A percentile compares a stretch with the other conserved stretches of the same genome.
Evolutionary conservation across 2,329 filamentous ascomycete genomes (phyloP).

Genomic region (Orbilia brochopaga): DNA sequence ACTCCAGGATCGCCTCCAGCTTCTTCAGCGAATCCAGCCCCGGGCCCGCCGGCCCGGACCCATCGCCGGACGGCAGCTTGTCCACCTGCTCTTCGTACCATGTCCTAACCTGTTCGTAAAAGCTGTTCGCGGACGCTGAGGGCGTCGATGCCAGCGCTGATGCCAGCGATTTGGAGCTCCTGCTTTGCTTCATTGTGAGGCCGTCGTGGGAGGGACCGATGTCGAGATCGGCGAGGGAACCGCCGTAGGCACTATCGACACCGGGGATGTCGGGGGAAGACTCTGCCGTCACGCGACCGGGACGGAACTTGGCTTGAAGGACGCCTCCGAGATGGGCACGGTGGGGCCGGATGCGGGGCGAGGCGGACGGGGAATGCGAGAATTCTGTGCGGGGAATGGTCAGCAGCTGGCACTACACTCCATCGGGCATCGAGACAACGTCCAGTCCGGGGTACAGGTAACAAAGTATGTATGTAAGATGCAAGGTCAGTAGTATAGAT

Average conservation of each 20-base stretch:
- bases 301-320: constrained; percentile 38
- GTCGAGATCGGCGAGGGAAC: constrained; percentile 41
- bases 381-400: not conserved
- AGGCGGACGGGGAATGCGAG: constrained; percentile 3
- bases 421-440: not conserved
- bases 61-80: constrained; percentile 3
- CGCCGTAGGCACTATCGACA: constrained; percentile 36
- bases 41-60: not conserved
- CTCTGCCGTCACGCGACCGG: constrained; percentile 29
- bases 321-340: constrained; percentile 28
- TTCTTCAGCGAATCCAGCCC: constrained; percentile 29
- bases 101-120: constrained; percentile 37
- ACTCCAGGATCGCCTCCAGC: constrained; percentile 40
- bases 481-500: not conserved
- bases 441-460: not conserved
- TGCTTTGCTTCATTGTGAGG: constrained; percentile 16
- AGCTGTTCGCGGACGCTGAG: constrained; percentile 30
- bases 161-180: constrained; percentile 31
- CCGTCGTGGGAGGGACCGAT: constrained; percentile 40
- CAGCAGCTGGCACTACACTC: not conserved
- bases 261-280: constrained; percentile 41
- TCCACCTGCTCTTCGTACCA: constrained; percentile 47
- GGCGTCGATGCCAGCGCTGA: too few species aligned
- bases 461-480: not conserved
- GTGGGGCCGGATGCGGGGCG: constrained; percentile 45